Evolutionary conservation across 2,329 filamentous ascomycete species (phyloP).

Genomic region (Pseudocercospora crystallina): DNA sequence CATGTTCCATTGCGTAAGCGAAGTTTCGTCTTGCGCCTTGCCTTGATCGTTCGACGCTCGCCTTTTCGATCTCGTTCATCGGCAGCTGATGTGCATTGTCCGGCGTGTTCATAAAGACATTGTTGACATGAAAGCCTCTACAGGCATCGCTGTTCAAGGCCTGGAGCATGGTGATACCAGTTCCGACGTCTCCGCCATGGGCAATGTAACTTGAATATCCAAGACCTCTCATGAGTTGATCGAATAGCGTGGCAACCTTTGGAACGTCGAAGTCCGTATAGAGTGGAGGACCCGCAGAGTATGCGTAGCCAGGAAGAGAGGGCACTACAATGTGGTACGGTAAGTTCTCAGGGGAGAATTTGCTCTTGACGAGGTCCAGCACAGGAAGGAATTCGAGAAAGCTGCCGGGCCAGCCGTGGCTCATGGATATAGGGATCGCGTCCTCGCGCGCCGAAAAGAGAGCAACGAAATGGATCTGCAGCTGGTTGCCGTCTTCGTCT

Average conservation of each 20-base stretch:
- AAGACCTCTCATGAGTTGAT: slow-evolving; percentile 51
- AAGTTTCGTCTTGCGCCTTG: neutral
- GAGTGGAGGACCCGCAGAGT: slow-evolving; percentile 43
- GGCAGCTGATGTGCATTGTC: neutral
- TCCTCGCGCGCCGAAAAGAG: slow-evolving; percentile 52
- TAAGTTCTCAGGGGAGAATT: slow-evolving; percentile 49
- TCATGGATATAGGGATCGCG: slow-evolving; percentile 35
- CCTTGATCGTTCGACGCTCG: neutral
- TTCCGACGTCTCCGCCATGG: slow-evolving; percentile 57
- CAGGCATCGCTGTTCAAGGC: slow-evolving; percentile 2
- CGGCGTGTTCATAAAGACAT: neutral
- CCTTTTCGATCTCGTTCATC: neutral
- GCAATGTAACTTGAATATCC: slow-evolving; percentile 53
- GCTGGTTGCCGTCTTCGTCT: slow-evolving; percentile 37
- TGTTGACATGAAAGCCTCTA: neutral
- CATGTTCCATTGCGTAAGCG: slow-evolving; percentile 5
- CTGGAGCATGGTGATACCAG: slow-evolving; percentile 41
- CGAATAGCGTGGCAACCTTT: slow-evolving; percentile 44
- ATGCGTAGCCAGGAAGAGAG: slow-evolving; percentile 52
- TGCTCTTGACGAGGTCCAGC: slow-evolving; percentile 30
- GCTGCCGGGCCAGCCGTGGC: slow-evolving; percentile 38
- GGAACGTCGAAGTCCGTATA: slow-evolving; percentile 41
- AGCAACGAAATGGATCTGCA: slow-evolving; percentile 53
- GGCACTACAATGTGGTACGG: slow-evolving; percentile 58
- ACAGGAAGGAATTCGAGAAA: slow-evolving; percentile 35